phyloP scores from a whole-genome alignment of 805 yeast species.

The Hanseniaspora lachancei region DNA sequence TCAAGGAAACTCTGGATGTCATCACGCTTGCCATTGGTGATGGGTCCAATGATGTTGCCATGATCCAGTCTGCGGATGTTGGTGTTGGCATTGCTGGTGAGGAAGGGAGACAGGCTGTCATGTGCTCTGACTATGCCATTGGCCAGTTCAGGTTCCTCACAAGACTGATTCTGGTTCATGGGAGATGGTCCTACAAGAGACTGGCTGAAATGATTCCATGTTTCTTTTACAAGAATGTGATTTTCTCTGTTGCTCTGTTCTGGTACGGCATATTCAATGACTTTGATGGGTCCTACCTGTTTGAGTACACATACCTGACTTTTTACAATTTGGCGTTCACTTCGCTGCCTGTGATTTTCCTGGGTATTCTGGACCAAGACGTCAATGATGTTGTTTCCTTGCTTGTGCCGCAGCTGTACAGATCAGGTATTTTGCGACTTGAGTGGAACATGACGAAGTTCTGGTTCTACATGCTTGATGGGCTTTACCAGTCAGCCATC shows the following conservation, averaged over 20 bases:
- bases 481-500: constrained; percentile 59
- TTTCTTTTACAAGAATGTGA: constrained; percentile 68
- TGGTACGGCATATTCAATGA: constrained; percentile 68
- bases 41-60: constrained; percentile 81
- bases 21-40: constrained; percentile 84
- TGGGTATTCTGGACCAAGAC: constrained; percentile 74
- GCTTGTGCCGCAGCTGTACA: constrained; percentile 61
- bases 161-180: constrained; percentile 59
- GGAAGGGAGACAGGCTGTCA: constrained; percentile 80
- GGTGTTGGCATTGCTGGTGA: constrained; percentile 89
- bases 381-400: constrained; percentile 56
- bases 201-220: constrained; percentile 72
- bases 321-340: constrained; percentile 75
- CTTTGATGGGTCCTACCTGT: constrained; percentile 69
- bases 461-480: constrained; percentile 63
- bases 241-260: constrained; percentile 58
- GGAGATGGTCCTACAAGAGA: constrained; percentile 77
- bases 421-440: constrained; percentile 53
- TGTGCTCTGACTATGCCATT: constrained; percentile 77
- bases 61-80: constrained; percentile 79
- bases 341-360: constrained; percentile 62
- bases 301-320: constrained; percentile 67
- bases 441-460: constrained; percentile 65
- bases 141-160: constrained; percentile 69
- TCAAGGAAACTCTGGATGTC: constrained; percentile 59